phyloP scores from a whole-genome alignment of 495 filamentous ascomycete genomes.

The Penicillium goetzii region DNA sequence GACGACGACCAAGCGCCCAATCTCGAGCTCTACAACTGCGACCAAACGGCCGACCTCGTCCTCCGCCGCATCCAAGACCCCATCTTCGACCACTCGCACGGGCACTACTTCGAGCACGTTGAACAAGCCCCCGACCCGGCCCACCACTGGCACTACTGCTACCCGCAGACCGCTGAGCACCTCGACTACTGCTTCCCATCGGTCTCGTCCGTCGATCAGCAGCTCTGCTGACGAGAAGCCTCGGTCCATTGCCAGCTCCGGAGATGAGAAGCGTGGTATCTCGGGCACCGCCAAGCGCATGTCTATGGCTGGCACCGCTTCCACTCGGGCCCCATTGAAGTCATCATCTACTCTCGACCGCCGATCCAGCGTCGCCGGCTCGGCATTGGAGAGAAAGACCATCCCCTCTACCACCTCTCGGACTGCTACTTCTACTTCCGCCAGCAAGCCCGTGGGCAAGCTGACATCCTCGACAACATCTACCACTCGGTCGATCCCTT shows the following conservation, averaged over 20 bases:
- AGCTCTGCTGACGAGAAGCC: conserved; percentile 56
- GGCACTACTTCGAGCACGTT: conserved; percentile 38
- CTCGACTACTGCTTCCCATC: conserved; percentile 47
- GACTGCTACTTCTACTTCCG: conserved; percentile 33
- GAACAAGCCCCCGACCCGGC: conserved; percentile 51
- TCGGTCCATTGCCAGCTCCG: conserved; percentile 48
- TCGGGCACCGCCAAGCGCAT: conserved; percentile 52
- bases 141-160: conserved; percentile 39
- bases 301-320: conserved; percentile 46
- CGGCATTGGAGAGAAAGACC: conserved; percentile 40
- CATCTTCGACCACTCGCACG: conserved; percentile 33
- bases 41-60: conserved; percentile 44
- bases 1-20: conserved; percentile 36
- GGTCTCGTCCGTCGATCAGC: conserved; percentile 50
- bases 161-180: conserved; percentile 45
- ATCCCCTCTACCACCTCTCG: conserved; percentile 32
- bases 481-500: conserved; percentile 33
- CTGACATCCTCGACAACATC: conserved; percentile 33
- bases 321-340: conserved; percentile 43
- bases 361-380: conserved; percentile 46
- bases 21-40: conserved; percentile 36
- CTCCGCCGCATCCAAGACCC: conserved; percentile 36
- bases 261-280: conserved; percentile 51
- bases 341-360: conserved; percentile 45
- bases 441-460: conserved; percentile 37